These are phyloP conservation scores for Acanthamoeba triangularis DNA, from an alignment of 208 protist species.

Conservation along the genomic window DNA sequence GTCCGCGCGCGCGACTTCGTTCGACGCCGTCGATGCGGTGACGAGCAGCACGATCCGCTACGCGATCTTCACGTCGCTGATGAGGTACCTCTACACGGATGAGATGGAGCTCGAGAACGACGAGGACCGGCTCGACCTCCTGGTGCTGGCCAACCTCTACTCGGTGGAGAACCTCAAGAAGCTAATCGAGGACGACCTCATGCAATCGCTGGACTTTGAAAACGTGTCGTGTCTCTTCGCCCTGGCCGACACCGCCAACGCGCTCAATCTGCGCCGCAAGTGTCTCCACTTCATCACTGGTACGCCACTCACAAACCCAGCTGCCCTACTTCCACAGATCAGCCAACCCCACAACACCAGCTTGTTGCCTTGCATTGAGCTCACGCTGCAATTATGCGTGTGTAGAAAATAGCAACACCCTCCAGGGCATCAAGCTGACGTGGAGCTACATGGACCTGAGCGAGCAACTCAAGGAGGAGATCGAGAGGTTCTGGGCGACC, in stretches of 20 bases:
- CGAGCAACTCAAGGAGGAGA: conserved; percentile 26
- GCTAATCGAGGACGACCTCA: conserved; percentile 63
- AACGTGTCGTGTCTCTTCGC: conserved; percentile 72
- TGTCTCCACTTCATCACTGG: conserved; percentile 69
- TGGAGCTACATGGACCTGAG: conserved; percentile 46
- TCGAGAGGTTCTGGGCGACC: background rate
- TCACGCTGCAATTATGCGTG: background rate
- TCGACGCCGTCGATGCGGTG: conserved; percentile 25
- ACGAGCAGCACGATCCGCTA: conserved; percentile 50
- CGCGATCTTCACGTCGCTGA: conserved; percentile 32
- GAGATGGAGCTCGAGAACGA: conserved; percentile 69
- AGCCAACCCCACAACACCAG: background rate
- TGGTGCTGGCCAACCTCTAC: conserved; percentile 76
- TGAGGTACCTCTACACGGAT: conserved; percentile 69
- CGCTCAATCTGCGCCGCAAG: conserved; percentile 24
- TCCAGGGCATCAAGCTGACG: conserved; percentile 37
- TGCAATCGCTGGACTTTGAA: conserved; percentile 47
- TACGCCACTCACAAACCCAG: background rate
- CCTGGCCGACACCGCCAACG: conserved; percentile 56
- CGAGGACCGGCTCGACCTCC: conserved; percentile 69
- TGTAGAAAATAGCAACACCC: conserved; percentile 7
- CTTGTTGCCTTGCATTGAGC: background rate
- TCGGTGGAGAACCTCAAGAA: conserved; percentile 75
- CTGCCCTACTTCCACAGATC: background rate
- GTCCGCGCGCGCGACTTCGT: background rate